Base-by-base conservation (phyloP, 208 protist genomes). In the Leptomonas seymouri region DNA sequence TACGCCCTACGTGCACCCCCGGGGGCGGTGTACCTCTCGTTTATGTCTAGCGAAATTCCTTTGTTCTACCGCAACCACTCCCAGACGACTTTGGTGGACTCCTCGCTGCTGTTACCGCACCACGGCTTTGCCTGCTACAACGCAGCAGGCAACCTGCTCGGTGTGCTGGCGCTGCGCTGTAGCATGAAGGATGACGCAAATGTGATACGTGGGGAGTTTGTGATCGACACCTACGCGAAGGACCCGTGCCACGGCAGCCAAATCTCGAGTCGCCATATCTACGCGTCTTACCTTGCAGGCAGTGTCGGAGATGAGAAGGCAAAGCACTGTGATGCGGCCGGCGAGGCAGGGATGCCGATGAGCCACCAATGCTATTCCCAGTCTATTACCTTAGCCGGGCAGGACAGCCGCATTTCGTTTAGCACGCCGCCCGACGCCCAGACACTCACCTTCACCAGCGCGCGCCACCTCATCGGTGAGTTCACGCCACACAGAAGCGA, bases 61-160 rank as follows among this genome's bases (percentile, higher is more conserved):
- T 73, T 92, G n/a, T 68, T 92, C 36, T 51, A 34, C 3, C 81
- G 80, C 57, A 90, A 94, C 63, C 89, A 94, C 70, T 57, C 71
- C 23, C 27, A 58, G 3, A 57, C 57, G 60, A 46, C 50, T 12
- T 12, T 48, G 31, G 31, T 54, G n/a, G 20, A 18, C 27, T 25
- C 61, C 9, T 39, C 46, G n/a, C 63, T 66, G 20, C 25, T 89
- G 45, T 64, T 94, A 34, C 82, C 86, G 21, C 85, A 94, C 62
- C 89, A 94, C 58, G 89, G 76, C 48, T 78, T 94, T 25, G 84
- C 81, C 25, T 91, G 89, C 72, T 94, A 91, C 74, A 57, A 75
- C n/a, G 63, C 31, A 0, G 55, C 82, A 18, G 71, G 80, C 12
- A 14, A 48, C 0, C 39, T 84, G 6, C 27, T 94, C 21, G 89